Evolutionary conservation across 2,329 filamentous ascomycete genomes (phyloP).

Genomic region (Furcasterigmium sp.): DNA sequence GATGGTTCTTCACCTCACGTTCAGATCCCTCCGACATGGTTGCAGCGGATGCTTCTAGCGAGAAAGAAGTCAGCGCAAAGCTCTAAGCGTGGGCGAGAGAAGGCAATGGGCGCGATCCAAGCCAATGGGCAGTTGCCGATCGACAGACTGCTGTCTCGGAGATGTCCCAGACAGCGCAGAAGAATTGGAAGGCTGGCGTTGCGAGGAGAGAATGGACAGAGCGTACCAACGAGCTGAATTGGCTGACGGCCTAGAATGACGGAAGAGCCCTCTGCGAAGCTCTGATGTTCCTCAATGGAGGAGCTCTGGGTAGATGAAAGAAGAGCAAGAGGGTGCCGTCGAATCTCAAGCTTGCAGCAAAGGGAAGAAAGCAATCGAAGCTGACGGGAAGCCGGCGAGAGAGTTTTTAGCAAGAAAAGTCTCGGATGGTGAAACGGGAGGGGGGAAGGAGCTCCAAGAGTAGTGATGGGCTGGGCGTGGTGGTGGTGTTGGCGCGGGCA

Average conservation of each 20-base stretch:
- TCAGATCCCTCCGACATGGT: not conserved
- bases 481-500: not conserved
- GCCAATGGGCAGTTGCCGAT: not conserved
- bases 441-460: constrained; percentile 5
- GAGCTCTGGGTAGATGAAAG: too few species aligned
- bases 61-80: not conserved
- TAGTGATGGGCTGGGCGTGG: constrained; percentile 1
- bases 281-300: too few species aligned
- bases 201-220: too few species aligned
- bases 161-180: not conserved
- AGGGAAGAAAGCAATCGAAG: too few species aligned
- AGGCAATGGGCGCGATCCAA: not conserved
- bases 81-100: not conserved
- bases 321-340: too few species aligned
- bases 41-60: not conserved
- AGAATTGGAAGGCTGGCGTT: not conserved
- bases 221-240: too few species aligned
- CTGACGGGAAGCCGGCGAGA: constrained; percentile 6
- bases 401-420: constrained; percentile 5
- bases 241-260: too few species aligned
- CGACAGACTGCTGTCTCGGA: not conserved
- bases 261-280: not conserved
- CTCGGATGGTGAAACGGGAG: constrained; percentile 8
- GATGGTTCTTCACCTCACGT: constrained; percentile 86
- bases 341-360: too few species aligned